Evolutionary conservation across 1,284 basidiomycete species (phyloP).

Genomic region (Xanthoconium separans): DNA sequence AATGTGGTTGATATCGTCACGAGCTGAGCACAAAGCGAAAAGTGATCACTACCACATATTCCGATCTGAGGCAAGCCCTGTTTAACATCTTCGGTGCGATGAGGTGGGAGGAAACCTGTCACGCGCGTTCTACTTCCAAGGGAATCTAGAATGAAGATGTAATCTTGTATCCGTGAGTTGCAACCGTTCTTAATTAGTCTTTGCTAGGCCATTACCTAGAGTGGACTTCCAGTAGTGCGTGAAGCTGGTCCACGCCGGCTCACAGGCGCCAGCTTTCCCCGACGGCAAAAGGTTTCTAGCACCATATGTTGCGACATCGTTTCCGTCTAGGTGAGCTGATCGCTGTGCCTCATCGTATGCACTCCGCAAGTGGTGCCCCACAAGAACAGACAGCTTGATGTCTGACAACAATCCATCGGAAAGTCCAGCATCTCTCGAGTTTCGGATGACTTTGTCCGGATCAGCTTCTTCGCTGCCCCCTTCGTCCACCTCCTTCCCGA

Average conservation of each 20-base stretch:
- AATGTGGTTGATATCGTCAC: conserved; percentile 14
- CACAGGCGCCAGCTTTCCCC: conserved; percentile 51
- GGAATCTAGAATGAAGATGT: conserved; percentile 73
- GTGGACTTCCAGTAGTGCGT: conserved; percentile 81
- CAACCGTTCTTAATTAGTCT: not conserved
- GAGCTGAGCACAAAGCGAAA: conserved; percentile 68
- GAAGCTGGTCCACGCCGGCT: conserved; percentile 81
- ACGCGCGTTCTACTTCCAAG: conserved; percentile 44
- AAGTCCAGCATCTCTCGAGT: conserved; percentile 61
- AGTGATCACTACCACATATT: conserved; percentile 86
- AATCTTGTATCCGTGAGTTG: conserved; percentile 55
- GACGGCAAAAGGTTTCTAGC: conserved; percentile 41
- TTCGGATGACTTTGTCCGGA: conserved; percentile 74
- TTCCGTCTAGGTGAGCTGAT: conserved; percentile 14
- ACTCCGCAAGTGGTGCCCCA: conserved; percentile 47
- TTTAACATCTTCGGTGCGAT: conserved; percentile 59
- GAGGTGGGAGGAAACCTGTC: conserved; percentile 64
- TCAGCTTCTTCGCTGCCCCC: conserved; percentile 51
- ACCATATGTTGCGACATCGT: conserved; percentile 46
- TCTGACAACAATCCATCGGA: conserved; percentile 74
- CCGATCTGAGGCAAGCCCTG: conserved; percentile 79
- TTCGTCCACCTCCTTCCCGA: conserved; percentile 37
- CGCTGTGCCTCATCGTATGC: conserved; percentile 60
- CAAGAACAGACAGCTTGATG: conserved; percentile 59
- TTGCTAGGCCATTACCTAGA: conserved; percentile 54